Conservation (phyloP, 164 flowering plant genomes). For the Brasenia schreberi region DNA sequence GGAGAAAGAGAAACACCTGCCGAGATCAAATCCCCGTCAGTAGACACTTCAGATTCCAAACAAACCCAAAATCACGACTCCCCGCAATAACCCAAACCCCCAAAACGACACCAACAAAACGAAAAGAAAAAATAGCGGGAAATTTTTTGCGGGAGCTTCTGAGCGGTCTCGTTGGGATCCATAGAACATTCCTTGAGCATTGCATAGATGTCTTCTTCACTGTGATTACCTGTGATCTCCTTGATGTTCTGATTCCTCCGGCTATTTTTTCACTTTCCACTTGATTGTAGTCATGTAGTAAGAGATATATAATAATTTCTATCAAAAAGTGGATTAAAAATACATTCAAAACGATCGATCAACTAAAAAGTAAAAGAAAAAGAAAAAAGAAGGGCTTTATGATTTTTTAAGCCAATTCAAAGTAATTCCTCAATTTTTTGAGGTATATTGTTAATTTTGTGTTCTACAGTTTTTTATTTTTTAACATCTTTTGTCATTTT, state of each 20-base stretch:
- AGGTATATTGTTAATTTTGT: too few species aligned
- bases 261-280: too few species aligned
- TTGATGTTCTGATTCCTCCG: conserved; percentile 64
- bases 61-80: background rate
- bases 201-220: conserved; percentile 38
- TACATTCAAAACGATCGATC: too few species aligned
- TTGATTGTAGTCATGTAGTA: conserved; percentile 34
- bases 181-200: conserved; percentile 78
- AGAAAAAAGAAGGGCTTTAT: too few species aligned
- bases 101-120: background rate
- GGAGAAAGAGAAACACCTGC: background rate
- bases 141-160: conserved; percentile 26
- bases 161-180: conserved; percentile 91
- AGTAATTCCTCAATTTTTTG: too few species aligned
- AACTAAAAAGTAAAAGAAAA: too few species aligned
- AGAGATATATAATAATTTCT: too few species aligned
- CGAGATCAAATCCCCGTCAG: background rate
- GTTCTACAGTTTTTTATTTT: too few species aligned
- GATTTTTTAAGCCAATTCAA: too few species aligned
- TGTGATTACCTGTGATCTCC: conserved; percentile 67
- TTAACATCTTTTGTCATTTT: too few species aligned
- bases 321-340: too few species aligned
- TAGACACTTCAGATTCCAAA: background rate
- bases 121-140: background rate
- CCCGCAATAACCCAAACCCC: background rate